Evolutionary conservation across 208 protist species (phyloP).

Genomic region (Wallacemonas sp.): DNA sequence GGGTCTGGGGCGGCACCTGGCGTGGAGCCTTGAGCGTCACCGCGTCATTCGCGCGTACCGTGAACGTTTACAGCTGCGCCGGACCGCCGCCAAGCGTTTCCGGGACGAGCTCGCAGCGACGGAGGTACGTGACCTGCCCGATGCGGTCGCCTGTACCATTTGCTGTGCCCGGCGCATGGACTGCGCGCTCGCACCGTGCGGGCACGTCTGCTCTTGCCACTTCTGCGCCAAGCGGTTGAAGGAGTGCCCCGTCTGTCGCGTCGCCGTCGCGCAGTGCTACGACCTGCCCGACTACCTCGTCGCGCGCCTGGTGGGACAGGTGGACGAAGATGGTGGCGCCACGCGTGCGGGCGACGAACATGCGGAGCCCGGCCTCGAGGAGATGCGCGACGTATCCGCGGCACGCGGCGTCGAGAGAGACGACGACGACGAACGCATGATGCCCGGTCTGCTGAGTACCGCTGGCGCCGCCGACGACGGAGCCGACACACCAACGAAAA

Average conservation of each 20-base stretch:
- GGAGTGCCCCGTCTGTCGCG: slow-evolving; percentile 48
- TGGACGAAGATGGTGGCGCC: not conserved
- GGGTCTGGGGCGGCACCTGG: slow-evolving; percentile 28
- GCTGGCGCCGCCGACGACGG: not conserved
- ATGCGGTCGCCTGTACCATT: slow-evolving; percentile 36
- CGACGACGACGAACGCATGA: not conserved
- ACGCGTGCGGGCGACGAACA: not conserved
- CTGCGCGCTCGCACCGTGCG: slow-evolving; percentile 39
- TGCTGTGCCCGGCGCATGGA: slow-evolving; percentile 47
- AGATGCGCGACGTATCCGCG: not conserved
- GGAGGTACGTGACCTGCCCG: slow-evolving; percentile 17
- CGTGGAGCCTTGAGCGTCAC: slow-evolving; percentile 33
- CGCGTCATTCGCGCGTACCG: slow-evolving; percentile 23
- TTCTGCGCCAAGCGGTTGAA: slow-evolving; percentile 36
- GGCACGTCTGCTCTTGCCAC: slow-evolving; percentile 42
- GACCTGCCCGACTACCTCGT: slow-evolving; percentile 37
- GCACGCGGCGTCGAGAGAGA: not conserved
- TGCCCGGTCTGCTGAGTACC: not conserved
- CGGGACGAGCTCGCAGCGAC: slow-evolving; percentile 28
- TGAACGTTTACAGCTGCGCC: slow-evolving; percentile 19
- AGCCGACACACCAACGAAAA: not conserved
- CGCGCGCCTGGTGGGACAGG: slow-evolving; percentile 16
- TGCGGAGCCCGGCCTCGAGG: not conserved
- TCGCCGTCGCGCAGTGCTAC: slow-evolving; percentile 27
- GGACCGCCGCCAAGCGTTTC: slow-evolving; percentile 24